phyloP scores from a whole-genome alignment of 2,329 filamentous ascomycete genomes.

The Cladosporium sp. region DNA sequence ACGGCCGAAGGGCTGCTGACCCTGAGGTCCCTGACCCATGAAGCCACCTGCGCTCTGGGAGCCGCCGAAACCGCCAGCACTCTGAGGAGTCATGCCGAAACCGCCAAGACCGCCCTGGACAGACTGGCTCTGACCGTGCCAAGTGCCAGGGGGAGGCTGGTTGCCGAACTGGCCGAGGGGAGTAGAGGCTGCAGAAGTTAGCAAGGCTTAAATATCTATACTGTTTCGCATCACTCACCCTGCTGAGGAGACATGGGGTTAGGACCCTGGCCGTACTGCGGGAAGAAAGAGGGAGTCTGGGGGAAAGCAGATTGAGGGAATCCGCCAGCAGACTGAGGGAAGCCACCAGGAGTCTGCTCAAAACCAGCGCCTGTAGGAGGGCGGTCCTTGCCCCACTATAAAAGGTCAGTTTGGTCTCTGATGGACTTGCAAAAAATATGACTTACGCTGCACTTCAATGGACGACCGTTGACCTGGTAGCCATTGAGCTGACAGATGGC shows the following conservation, averaged over 20 bases:
- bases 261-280: constrained; percentile 77
- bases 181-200: constrained; percentile 40
- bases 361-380: constrained; percentile 61
- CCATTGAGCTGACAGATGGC: constrained; percentile 97
- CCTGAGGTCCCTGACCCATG: constrained; percentile 50
- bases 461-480: constrained; percentile 95
- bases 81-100: constrained; percentile 44
- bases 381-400: constrained; percentile 97
- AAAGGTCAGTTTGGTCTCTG: constrained; percentile 25
- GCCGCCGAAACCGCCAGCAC: constrained; percentile 79
- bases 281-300: constrained; percentile 77
- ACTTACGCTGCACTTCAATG: constrained; percentile 97
- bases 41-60: constrained; percentile 47
- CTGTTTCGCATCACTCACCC: constrained; percentile 16
- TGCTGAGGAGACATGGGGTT: constrained; percentile 55
- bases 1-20: constrained; percentile 41
- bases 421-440: not conserved
- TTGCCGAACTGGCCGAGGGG: constrained; percentile 58
- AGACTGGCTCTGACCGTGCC: constrained; percentile 37
- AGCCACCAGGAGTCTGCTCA: constrained; percentile 66
- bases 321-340: constrained; percentile 64
- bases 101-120: constrained; percentile 11
- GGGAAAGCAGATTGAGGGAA: constrained; percentile 41
- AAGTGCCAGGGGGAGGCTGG: constrained; percentile 43
- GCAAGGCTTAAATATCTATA: not conserved